These are phyloP conservation scores for Helicostylum pulchrum DNA, from an alignment of 192 early-diverging fungal species.

Conservation along the genomic window DNA sequence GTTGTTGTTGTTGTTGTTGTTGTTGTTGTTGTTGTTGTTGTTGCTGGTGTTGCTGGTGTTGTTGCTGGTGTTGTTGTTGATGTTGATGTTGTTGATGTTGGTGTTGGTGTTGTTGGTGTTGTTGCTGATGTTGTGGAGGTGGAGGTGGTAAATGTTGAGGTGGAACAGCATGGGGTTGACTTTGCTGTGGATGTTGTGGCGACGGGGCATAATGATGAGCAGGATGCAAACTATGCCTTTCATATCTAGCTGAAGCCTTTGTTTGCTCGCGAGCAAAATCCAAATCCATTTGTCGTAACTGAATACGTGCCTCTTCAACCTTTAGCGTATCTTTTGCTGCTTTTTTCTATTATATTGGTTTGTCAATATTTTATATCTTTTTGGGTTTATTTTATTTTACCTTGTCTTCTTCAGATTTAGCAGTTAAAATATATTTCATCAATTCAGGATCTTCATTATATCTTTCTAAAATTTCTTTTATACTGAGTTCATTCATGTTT, in stretches of 20 bases:
- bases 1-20: not conserved
- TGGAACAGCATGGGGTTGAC: not conserved
- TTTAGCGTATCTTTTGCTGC: constrained; percentile 15
- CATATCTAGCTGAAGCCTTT: constrained; percentile 6
- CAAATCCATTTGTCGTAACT: constrained; percentile 24
- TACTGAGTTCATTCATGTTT: not conserved
- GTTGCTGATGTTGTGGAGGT: not conserved
- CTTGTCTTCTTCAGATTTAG: constrained; percentile 19
- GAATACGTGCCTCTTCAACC: constrained; percentile 24
- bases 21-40: too few relatives aligned
- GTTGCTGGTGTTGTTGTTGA: too few relatives aligned
- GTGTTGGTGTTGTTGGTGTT: too few relatives aligned
- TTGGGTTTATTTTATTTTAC: not conserved
- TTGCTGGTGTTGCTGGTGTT: too few relatives aligned
- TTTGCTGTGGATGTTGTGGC: too few relatives aligned
- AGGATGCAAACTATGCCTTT: not conserved
- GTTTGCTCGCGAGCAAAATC: constrained; percentile 24
- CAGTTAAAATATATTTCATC: constrained; percentile 18
- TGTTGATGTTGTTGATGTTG: too few relatives aligned
- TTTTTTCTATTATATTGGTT: constrained; percentile 1
- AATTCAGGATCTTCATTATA: constrained; percentile 22
- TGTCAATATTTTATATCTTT: not conserved
- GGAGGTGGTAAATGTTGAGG: not conserved
- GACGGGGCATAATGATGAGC: too few relatives aligned
- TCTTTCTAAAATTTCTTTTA: constrained; percentile 15